Conservation (phyloP, 169 alveolate species). For the Plasmodium reichenowi region DNA sequence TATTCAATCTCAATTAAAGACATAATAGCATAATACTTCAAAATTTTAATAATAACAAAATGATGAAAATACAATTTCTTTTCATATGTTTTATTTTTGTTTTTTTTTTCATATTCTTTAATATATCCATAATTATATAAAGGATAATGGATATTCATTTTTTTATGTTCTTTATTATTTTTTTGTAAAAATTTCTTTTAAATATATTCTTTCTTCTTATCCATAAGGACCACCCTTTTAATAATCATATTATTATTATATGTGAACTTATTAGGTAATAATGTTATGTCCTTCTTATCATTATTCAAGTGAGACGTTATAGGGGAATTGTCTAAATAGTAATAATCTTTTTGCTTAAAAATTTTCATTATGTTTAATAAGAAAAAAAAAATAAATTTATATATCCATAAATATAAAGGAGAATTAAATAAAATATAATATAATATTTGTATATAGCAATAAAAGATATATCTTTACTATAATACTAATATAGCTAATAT, state of each 20-base stretch:
- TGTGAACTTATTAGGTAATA: background rate
- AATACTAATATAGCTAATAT: slow-evolving; percentile 22
- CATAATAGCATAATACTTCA: slow-evolving; percentile 34
- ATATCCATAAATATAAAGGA: slow-evolving; percentile 38
- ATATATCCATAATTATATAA: slow-evolving; percentile 24
- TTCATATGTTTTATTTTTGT: slow-evolving; percentile 12
- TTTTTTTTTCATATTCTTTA: slow-evolving; percentile 32
- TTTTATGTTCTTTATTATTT: slow-evolving; percentile 28
- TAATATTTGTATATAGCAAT: slow-evolving; percentile 36
- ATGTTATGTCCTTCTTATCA: background rate
- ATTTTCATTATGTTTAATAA: slow-evolving; percentile 40
- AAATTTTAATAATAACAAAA: slow-evolving; percentile 32
- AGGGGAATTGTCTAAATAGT: slow-evolving; percentile 37
- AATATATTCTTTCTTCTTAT: slow-evolving; percentile 12
- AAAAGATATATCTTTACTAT: slow-evolving; percentile 28
- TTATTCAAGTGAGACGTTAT: slow-evolving; percentile 38
- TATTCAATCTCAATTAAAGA: slow-evolving; percentile 49
- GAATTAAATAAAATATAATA: slow-evolving; percentile 36
- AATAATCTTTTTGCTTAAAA: slow-evolving; percentile 24
- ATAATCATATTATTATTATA: slow-evolving; percentile 4
- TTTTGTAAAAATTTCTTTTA: slow-evolving; percentile 43
- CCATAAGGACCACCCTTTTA: slow-evolving; percentile 13
- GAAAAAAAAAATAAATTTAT: slow-evolving; percentile 41
- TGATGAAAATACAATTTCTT: slow-evolving; percentile 30
- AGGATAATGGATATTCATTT: slow-evolving; percentile 36